A percentile compares a stretch with the other conserved stretches of the same genome.
phyloP scores from a whole-genome alignment of 1,284 basidiomycete species.

The Porogramme epimiltina region DNA sequence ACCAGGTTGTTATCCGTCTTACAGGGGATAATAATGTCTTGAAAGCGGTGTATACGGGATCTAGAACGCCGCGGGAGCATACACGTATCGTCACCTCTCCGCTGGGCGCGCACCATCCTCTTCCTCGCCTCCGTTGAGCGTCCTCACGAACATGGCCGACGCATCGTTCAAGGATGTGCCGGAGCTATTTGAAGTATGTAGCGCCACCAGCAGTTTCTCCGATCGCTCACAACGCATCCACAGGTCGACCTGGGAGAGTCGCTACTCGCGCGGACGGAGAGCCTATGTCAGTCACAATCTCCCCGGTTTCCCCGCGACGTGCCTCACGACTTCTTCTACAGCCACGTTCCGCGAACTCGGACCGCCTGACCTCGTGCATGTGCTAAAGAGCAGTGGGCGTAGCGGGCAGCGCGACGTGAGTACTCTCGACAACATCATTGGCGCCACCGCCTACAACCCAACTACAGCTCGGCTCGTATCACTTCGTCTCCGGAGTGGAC shows the following conservation, averaged over 20 bases:
- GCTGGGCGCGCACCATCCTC: background rate
- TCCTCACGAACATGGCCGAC: constrained; percentile 35
- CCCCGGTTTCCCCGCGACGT: constrained; percentile 3
- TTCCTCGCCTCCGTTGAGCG: background rate
- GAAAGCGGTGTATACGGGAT: constrained; percentile 12
- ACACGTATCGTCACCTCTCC: constrained; percentile 16
- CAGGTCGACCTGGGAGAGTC: constrained; percentile 93
- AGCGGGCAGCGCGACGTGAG: constrained; percentile 84
- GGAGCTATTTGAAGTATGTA: constrained; percentile 68
- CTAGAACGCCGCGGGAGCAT: constrained; percentile 4
- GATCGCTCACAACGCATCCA: constrained; percentile 2
- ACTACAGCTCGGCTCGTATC: constrained; percentile 85
- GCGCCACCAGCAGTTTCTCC: background rate
- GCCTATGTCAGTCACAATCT: constrained; percentile 66
- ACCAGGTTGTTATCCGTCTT: too few relatives aligned
- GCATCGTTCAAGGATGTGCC: constrained; percentile 58
- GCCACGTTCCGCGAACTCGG: constrained; percentile 96
- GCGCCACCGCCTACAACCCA: constrained; percentile 11
- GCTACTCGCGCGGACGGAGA: constrained; percentile 89
- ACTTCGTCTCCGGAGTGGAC: constrained; percentile 95
- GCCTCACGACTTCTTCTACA: constrained; percentile 36
- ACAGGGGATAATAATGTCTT: too few relatives aligned
- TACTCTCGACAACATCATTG: constrained; percentile 21
- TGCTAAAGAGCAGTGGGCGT: constrained; percentile 89
- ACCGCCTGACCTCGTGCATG: constrained; percentile 95